Conservation (phyloP, 31 red algal species). For the Porphyra umbilicalis region DNA sequence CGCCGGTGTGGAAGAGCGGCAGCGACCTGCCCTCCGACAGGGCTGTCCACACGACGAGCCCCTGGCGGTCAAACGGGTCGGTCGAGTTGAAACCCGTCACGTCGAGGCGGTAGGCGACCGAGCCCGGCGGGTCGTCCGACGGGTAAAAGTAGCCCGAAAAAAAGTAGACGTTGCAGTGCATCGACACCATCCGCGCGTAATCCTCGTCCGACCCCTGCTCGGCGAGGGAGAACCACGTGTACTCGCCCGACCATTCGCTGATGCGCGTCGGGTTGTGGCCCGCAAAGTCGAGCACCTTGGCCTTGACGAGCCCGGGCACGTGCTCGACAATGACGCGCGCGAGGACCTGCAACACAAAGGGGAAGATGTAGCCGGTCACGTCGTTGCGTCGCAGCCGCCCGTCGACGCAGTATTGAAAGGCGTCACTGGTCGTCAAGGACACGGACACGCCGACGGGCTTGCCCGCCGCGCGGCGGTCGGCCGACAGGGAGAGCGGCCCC, state of each 20-base stretch:
- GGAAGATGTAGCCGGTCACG: neutral
- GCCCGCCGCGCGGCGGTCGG: neutral
- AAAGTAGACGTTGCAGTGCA: slow-evolving; percentile 1
- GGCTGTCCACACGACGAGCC: no score
- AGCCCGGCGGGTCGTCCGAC: neutral
- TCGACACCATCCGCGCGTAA: neutral
- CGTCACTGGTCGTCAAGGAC: neutral
- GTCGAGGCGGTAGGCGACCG: neutral
- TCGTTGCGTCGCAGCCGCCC: neutral
- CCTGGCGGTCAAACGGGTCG: no score
- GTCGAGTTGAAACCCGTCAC: no score
- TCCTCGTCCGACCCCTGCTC: neutral
- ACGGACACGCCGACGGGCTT: neutral
- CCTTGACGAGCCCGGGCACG: neutral
- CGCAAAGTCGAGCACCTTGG: neutral
- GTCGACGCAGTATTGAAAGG: neutral
- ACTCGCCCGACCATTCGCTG: neutral
- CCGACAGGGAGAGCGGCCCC: neutral
- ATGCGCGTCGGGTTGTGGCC: neutral
- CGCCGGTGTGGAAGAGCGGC: neutral
- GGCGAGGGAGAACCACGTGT: neutral
- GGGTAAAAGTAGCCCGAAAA: neutral
- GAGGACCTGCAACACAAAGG: neutral
- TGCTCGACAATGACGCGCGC: neutral
- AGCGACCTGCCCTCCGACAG: neutral